A percentile compares a stretch with the other conserved stretches of the same genome.
Conservation (phyloP, 768 basidiomycete genomes). For the Phanerodontia chrysosporium region DNA sequence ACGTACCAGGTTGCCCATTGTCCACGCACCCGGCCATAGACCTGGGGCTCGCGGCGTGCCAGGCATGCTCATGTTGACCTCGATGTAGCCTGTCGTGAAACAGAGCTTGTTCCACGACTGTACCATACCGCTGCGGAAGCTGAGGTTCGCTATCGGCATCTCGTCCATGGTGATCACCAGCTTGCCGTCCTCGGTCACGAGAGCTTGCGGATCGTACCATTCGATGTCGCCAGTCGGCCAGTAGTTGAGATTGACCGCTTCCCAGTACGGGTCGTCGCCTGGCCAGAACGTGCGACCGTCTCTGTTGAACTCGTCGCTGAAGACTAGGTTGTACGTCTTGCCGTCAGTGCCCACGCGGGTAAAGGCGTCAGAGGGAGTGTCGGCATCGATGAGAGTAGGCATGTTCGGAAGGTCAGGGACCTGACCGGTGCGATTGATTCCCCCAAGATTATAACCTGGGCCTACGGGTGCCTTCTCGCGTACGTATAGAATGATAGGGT, state of each 20-base stretch:
- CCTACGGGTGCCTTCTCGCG: conserved; percentile 35
- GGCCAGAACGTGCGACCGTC: conserved; percentile 72
- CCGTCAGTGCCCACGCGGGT: conserved; percentile 73
- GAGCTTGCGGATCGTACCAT: conserved; percentile 75
- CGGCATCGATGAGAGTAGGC: conserved; percentile 67
- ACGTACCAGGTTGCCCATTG: conserved; percentile 64
- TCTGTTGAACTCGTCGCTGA: conserved; percentile 82
- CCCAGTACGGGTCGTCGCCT: conserved; percentile 84
- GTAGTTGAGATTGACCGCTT: conserved; percentile 84
- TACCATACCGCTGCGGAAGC: conserved; percentile 81
- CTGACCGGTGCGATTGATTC: conserved; percentile 84
- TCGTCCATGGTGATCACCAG: conserved; percentile 79
- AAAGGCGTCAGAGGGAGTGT: conserved; percentile 58
- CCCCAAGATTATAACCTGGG: conserved; percentile 73
- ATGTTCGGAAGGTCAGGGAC: conserved; percentile 71
- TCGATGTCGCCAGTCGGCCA: conserved; percentile 79
- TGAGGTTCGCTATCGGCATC: conserved; percentile 67
- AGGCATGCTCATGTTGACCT: conserved; percentile 74
- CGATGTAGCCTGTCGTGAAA: conserved; percentile 90
- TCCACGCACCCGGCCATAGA: conserved; percentile 88
- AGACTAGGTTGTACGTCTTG: conserved; percentile 74
- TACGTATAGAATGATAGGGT: conserved; percentile 71
- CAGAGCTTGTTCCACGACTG: conserved; percentile 94
- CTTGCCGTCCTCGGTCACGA: conserved; percentile 74
- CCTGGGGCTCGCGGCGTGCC: conserved; percentile 59